A percentile compares a stretch with the other conserved stretches of the same genome.
Evolutionary conservation across 2,329 filamentous ascomycete species (phyloP).

Genomic region (Rhynchosporium agropyri): DNA sequence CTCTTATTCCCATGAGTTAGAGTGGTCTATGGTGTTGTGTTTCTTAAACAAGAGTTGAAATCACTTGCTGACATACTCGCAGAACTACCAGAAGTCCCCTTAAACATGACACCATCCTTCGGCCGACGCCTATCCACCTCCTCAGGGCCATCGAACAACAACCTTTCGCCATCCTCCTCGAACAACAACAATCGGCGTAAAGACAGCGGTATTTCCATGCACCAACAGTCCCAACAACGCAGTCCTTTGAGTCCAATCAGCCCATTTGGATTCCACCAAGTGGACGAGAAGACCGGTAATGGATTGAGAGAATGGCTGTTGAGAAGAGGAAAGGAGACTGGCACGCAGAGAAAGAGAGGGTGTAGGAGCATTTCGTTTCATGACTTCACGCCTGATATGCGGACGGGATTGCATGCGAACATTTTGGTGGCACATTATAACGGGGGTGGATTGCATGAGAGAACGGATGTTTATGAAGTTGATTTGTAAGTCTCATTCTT

Average conservation of each 20-base stretch:
- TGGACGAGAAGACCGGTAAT: conserved; percentile 35
- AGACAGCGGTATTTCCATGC: conserved; percentile 11
- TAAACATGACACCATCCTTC: not conserved
- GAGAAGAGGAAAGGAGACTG: conserved; percentile 26
- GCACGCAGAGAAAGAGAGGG: conserved; percentile 26
- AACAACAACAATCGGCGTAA: not conserved
- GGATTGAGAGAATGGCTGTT: conserved; percentile 38
- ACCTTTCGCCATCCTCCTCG: not conserved
- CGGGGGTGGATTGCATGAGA: conserved; percentile 19
- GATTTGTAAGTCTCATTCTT: conserved; percentile 35
- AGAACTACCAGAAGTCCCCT: conserved; percentile 13
- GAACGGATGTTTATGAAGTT: conserved; percentile 35
- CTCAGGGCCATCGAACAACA: not conserved
- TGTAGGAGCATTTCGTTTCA: conserved; percentile 37
- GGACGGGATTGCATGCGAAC: conserved; percentile 25
- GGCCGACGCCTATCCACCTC: not conserved
- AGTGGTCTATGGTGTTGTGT: too few species aligned
- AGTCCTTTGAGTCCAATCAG: conserved; percentile 5
- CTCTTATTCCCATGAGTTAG: too few species aligned
- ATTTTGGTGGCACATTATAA: conserved; percentile 33
- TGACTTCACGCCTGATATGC: conserved; percentile 37
- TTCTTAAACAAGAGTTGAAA: not conserved
- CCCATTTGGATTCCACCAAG: conserved; percentile 1
- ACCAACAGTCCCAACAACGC: not conserved
- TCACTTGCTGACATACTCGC: not conserved